These are phyloP conservation scores for Suillus americanus DNA, from an alignment of 768 basidiomycete genomes.

Conservation along the genomic window DNA sequence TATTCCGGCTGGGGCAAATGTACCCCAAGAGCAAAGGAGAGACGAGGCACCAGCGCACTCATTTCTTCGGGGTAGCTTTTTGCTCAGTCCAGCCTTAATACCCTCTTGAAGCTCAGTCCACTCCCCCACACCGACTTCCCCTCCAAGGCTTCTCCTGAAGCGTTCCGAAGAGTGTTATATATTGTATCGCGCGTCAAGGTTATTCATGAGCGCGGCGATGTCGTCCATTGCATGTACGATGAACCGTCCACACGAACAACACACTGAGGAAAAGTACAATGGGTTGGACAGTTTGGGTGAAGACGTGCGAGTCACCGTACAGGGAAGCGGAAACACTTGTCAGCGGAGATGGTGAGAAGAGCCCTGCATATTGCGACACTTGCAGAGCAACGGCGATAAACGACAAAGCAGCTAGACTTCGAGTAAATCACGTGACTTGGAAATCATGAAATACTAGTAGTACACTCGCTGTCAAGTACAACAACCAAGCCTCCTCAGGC, in stretches of 20 bases:
- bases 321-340: conserved; percentile 57
- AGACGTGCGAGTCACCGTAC: conserved; percentile 81
- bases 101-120: conserved; percentile 25
- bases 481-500: neutral
- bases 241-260: conserved; percentile 88
- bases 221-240: conserved; percentile 85
- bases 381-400: neutral
- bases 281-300: conserved; percentile 71
- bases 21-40: neutral
- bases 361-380: neutral
- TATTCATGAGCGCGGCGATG: conserved; percentile 75
- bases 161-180: conserved; percentile 88
- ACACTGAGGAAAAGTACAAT: conserved; percentile 72
- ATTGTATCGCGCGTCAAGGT: conserved; percentile 83
- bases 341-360: neutral
- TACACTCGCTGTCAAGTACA: neutral
- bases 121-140: conserved; percentile 38
- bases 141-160: conserved; percentile 72
- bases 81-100: conserved; percentile 19
- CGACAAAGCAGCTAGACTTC: neutral
- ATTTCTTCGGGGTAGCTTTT: conserved; percentile 2
- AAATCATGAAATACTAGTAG: neutral
- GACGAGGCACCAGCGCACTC: neutral
- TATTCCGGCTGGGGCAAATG: neutral
- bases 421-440: neutral